Evolutionary conservation across 768 basidiomycete genomes (phyloP).

Genomic region (Austroboletus eburneus): DNA sequence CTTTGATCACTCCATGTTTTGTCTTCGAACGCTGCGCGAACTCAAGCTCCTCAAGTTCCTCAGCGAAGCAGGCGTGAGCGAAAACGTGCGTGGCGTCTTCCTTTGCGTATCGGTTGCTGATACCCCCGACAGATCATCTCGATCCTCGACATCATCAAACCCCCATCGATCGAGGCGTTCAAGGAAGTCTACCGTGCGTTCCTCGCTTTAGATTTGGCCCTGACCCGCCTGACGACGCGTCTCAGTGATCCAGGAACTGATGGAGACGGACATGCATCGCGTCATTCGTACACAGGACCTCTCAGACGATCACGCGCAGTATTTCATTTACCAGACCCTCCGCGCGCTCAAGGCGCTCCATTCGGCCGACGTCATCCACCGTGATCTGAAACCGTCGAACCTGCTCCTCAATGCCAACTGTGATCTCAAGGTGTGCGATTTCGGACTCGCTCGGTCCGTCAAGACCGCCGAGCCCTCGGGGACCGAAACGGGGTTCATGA

Average conservation of each 20-base stretch:
- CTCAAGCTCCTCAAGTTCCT: slow-evolving; percentile 80
- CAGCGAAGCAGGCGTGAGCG: slow-evolving; percentile 83
- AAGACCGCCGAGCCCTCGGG: slow-evolving; percentile 82
- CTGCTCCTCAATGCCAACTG: slow-evolving; percentile 97
- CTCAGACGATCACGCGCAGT: slow-evolving; percentile 92
- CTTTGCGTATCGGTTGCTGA: neutral
- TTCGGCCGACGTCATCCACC: slow-evolving; percentile 93
- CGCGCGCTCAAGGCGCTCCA: slow-evolving; percentile 95
- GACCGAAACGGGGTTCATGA: slow-evolving; percentile 88
- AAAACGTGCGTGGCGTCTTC: slow-evolving; percentile 55
- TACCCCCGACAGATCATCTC: slow-evolving; percentile 66
- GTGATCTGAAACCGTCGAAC: slow-evolving; percentile 97
- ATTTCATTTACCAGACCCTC: slow-evolving; percentile 92
- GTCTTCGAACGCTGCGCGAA: slow-evolving; percentile 84
- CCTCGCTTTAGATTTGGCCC: neutral
- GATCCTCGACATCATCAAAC: slow-evolving; percentile 85
- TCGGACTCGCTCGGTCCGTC: slow-evolving; percentile 89
- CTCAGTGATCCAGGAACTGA: slow-evolving; percentile 83
- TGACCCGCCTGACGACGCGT: neutral
- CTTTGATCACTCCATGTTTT: slow-evolving; percentile 96
- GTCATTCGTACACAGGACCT: slow-evolving; percentile 94
- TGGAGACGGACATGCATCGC: slow-evolving; percentile 97
- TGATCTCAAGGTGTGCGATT: slow-evolving; percentile 93
- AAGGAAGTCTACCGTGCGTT: slow-evolving; percentile 77
- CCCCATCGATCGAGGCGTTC: slow-evolving; percentile 73